These are phyloP conservation scores for Ophiostoma australiae DNA, from an alignment of 2,329 filamentous ascomycete genomes.

Conservation along the genomic window DNA sequence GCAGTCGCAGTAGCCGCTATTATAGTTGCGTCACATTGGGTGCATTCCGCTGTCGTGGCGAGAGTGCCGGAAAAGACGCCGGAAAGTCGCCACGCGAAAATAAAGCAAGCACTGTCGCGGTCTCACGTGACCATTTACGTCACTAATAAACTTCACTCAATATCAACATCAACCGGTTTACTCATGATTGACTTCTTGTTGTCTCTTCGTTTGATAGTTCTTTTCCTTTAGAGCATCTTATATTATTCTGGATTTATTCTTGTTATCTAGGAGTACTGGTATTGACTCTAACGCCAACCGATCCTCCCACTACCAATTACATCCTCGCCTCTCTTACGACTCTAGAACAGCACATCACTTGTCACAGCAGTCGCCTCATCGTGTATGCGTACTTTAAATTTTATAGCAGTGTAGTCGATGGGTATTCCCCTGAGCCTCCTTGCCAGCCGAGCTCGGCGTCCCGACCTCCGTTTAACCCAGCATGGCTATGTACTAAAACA, in stretches of 20 bases:
- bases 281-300: no score
- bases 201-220: not conserved
- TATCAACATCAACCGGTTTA: not conserved
- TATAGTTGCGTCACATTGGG: not conserved
- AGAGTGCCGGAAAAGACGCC: not conserved
- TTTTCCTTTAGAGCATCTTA: no score
- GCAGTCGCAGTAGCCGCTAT: not conserved
- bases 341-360: not conserved
- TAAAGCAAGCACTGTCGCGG: not conserved
- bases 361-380: not conserved
- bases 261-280: no score
- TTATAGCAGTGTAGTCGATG: not conserved
- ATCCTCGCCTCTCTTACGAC: no score
- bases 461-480: not conserved
- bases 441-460: not conserved
- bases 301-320: no score
- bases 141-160: not conserved
- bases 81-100: slow-evolving; percentile 1
- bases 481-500: slow-evolving; percentile 4
- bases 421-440: slow-evolving; percentile 8
- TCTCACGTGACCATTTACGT: slow-evolving; percentile 4
- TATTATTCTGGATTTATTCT: no score
- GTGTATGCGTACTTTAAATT: not conserved
- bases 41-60: not conserved
- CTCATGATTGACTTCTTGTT: not conserved